phyloP scores from a whole-genome alignment of 495 filamentous ascomycete species.

The Thozetella sp. region DNA sequence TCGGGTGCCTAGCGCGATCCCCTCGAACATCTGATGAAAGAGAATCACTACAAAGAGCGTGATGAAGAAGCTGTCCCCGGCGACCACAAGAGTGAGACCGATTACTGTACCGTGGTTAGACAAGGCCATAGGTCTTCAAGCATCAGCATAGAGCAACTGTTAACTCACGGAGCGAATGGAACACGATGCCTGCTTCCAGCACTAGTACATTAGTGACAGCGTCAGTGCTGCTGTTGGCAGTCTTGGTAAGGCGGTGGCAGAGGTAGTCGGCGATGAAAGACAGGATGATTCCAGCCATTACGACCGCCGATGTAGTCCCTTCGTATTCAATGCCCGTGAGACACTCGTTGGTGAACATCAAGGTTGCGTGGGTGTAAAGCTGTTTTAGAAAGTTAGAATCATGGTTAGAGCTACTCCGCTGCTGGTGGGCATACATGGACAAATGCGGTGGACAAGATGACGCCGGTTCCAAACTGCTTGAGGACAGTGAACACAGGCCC shows the following conservation, averaged over 20 bases:
- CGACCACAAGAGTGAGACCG: slow-evolving; percentile 59
- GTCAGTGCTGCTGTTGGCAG: slow-evolving; percentile 3
- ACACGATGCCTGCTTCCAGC: slow-evolving; percentile 72
- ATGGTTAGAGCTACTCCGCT: neutral
- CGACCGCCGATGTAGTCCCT: slow-evolving; percentile 59
- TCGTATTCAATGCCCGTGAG: slow-evolving; percentile 63
- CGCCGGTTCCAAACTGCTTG: slow-evolving; percentile 75
- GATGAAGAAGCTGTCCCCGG: slow-evolving; percentile 55
- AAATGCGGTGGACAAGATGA: slow-evolving; percentile 73
- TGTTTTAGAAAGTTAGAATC: slow-evolving; percentile 15
- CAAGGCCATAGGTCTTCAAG: neutral
- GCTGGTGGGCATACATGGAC: slow-evolving; percentile 57
- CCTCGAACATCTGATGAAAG: slow-evolving; percentile 78
- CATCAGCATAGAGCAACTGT: too few relatives aligned
- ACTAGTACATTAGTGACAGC: slow-evolving; percentile 58
- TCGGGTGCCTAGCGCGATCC: slow-evolving; percentile 72
- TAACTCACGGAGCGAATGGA: slow-evolving; percentile 64
- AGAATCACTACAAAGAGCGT: slow-evolving; percentile 60
- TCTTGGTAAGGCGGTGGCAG: slow-evolving; percentile 48
- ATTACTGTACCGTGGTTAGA: slow-evolving; percentile 41
- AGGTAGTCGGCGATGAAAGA: slow-evolving; percentile 63
- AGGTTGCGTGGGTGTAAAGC: slow-evolving; percentile 64
- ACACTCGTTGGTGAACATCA: slow-evolving; percentile 67
- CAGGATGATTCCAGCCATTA: slow-evolving; percentile 67
- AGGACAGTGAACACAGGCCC: slow-evolving; percentile 49